Conservation (phyloP, 1,139 yeast species). For the Geotrichum carabidarum region DNA sequence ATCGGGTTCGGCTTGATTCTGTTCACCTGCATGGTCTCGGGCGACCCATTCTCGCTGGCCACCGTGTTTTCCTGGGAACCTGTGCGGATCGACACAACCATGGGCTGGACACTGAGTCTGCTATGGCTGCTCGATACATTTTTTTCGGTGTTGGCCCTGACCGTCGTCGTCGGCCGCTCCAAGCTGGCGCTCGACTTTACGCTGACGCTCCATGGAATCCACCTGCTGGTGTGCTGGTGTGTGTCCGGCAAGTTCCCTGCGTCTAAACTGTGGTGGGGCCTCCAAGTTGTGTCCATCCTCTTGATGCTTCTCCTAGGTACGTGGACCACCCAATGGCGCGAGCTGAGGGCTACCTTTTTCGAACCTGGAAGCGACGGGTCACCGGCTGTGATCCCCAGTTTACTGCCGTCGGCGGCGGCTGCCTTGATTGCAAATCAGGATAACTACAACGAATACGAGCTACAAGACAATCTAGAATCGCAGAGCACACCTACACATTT, state of each 20-base stretch:
- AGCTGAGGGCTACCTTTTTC: conserved; percentile 79
- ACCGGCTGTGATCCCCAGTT: neutral
- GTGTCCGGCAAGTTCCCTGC: conserved; percentile 64
- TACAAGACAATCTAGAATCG: conserved; percentile 15
- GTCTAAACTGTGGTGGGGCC: conserved; percentile 75
- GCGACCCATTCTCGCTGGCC: conserved; percentile 46
- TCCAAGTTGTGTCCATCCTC: conserved; percentile 64
- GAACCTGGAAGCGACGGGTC: conserved; percentile 37
- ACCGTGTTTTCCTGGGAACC: conserved; percentile 84
- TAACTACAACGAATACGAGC: neutral
- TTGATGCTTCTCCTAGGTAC: conserved; percentile 76
- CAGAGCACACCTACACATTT: neutral
- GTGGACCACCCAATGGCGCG: conserved; percentile 84
- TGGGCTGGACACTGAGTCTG: conserved; percentile 67
- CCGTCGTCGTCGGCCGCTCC: conserved; percentile 83
- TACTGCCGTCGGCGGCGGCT: neutral
- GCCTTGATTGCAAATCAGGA: neutral
- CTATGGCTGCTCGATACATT: conserved; percentile 76
- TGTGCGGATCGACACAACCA: conserved; percentile 67
- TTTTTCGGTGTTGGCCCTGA: conserved; percentile 63
- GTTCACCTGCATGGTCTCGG: conserved; percentile 38
- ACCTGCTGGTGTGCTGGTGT: conserved; percentile 63
- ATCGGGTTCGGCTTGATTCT: conserved; percentile 36
- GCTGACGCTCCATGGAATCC: conserved; percentile 75
- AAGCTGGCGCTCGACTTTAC: conserved; percentile 96